Conservation (phyloP, 1,139 yeast genomes). For the Saccharomyces hybrid region DNA sequence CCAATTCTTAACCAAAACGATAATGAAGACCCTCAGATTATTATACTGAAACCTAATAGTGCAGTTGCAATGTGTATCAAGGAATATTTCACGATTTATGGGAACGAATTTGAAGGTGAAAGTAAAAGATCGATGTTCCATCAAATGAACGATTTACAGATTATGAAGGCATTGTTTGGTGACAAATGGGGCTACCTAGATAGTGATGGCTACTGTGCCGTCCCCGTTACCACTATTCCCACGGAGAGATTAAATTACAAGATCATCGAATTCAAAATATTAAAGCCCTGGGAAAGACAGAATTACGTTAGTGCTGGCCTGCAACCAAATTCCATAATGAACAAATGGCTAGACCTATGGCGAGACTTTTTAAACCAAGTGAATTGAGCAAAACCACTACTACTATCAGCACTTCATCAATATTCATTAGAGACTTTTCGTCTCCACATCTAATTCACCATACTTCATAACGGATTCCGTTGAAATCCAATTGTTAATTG, state of each 20-base stretch:
- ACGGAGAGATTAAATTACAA: slow-evolving; percentile 2
- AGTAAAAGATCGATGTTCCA: slow-evolving; percentile 15
- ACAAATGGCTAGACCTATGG: slow-evolving; percentile 10
- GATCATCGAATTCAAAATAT: slow-evolving; percentile 11
- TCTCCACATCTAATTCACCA: not conserved
- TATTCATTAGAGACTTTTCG: not conserved
- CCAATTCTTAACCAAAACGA: not conserved
- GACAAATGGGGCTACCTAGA: slow-evolving; percentile 29
- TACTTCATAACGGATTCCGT: not conserved
- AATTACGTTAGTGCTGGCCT: slow-evolving; percentile 3
- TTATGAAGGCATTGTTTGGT: slow-evolving; percentile 24
- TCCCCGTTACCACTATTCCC: not conserved
- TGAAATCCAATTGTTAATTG: not conserved
- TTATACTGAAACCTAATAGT: slow-evolving; percentile 25
- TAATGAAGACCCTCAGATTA: slow-evolving; percentile 17
- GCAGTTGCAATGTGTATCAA: slow-evolving; percentile 30
- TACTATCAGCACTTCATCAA: not conserved
- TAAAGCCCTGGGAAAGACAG: slow-evolving; percentile 14
- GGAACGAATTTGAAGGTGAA: slow-evolving; percentile 15
- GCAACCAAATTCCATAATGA: slow-evolving; percentile 1
- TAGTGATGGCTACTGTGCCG: slow-evolving; percentile 17
- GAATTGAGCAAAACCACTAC: not conserved
- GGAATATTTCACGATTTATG: slow-evolving; percentile 30
- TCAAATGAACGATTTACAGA: slow-evolving; percentile 19
- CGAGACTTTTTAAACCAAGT: slow-evolving; percentile 3